Conservation (phyloP, 2,329 filamentous ascomycete species). For the Keithomyces neogunnii region DNA sequence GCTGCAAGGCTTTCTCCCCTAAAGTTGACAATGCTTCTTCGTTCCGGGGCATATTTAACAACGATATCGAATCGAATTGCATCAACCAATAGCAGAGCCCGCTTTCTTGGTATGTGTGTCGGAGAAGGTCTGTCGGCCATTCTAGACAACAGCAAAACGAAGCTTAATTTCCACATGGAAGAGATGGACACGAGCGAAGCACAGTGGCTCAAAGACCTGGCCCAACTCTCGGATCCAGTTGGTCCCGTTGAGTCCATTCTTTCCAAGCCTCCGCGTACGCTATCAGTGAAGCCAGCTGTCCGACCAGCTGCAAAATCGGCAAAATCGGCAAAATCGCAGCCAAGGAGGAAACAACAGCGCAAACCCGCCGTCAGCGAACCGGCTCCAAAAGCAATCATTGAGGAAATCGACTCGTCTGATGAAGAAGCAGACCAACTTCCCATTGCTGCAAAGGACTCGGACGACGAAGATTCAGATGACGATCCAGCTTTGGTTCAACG, state of each 20-base stretch:
- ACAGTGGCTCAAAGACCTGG: conserved; percentile 63
- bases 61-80: conserved; percentile 79
- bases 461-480: conserved; percentile 85
- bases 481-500: conserved; percentile 81
- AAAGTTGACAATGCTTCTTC: conserved; percentile 59
- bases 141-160: conserved; percentile 58
- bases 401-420: conserved; percentile 56
- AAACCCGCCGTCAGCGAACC: conserved; percentile 19
- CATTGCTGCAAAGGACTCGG: conserved; percentile 78
- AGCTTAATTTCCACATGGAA: conserved; percentile 76
- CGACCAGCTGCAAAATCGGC: neutral
- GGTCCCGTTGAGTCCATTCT: conserved; percentile 48
- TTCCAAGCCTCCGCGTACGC: conserved; percentile 6
- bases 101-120: conserved; percentile 82
- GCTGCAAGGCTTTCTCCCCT: conserved; percentile 58
- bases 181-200: conserved; percentile 68
- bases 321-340: neutral
- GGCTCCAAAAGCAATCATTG: conserved; percentile 42
- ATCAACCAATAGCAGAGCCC: conserved; percentile 63
- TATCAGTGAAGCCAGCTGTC: conserved; percentile 8
- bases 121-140: conserved; percentile 63
- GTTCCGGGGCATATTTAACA: conserved; percentile 65
- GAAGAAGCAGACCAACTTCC: conserved; percentile 49
- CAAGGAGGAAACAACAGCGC: conserved; percentile 20
- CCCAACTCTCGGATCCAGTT: conserved; percentile 51